Base-by-base conservation (phyloP, 1,284 basidiomycete genomes). In the Ceratobasidium sp. region DNA sequence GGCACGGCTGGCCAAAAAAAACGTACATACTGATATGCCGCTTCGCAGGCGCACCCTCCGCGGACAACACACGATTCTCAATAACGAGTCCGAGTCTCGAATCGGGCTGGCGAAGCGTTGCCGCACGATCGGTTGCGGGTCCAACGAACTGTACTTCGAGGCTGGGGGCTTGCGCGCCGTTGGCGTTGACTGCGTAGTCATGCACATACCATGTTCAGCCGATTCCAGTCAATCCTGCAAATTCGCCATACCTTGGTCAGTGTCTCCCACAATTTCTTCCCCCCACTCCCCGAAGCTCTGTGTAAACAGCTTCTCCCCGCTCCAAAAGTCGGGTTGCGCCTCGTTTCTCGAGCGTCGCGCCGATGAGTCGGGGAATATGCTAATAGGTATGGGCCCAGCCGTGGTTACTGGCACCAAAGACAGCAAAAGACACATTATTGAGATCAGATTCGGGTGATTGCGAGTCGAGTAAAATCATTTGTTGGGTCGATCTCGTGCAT, bases 341-440 rank as follows among this genome's bases (percentile, higher is more conserved):
- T 34, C 80, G 80, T 63, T 81, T 77, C 49, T 80, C 83, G 6
- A 88, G 77, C 14, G 79, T 76, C 11, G 80, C 77, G 78, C 87
- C 86, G 75, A 85, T 81, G 5, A 84, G 77, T 62, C 64, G 83
- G 5, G 87, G 87, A 31, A 88, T 84, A 16, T 82, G 81, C 80
- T 87, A 86, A 79, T 84, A 88, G 1, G 87, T 87, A 48, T 81
- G 78, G 22, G 82, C 83, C 87, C 87, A 88, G 77, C 87, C 87
- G 71, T 82, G 83, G 78, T 88, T 86, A 7, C 87, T 87, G 61
- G 85, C 86, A 0, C 87, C 87, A 75, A 88, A 87, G 34, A 88
- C 84, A 6, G 83, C 83, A 76, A 82, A 88, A 39, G 81, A 81
- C 29, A 86, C 82, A 46, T 82, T 82, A 7, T 79, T 78, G 48